phyloP scores from a whole-genome alignment of 202 grass and related monocot species.

The Tripidium arundinaceum region DNA sequence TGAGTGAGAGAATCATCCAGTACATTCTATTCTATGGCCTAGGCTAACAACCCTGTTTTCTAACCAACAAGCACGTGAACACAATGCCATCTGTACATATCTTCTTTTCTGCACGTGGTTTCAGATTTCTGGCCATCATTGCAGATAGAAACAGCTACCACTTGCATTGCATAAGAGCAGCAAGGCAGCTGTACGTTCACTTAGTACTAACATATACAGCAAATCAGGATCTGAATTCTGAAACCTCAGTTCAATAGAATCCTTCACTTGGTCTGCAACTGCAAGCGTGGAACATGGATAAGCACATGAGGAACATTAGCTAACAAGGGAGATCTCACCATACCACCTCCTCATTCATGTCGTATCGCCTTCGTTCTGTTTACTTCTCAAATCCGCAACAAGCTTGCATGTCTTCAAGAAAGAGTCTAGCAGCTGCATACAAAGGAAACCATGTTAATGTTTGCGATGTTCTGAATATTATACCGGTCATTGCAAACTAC shows the following conservation, averaged over 20 bases:
- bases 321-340: constrained; percentile 26
- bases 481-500: neutral
- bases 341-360: constrained; percentile 24
- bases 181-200: neutral
- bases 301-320: neutral
- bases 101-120: neutral
- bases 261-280: constrained; percentile 3
- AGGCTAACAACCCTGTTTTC: neutral
- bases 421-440: constrained; percentile 66
- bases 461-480: neutral
- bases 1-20: neutral
- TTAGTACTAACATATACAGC: neutral
- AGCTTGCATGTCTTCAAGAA: constrained; percentile 88
- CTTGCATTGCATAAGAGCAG: neutral
- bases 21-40: neutral
- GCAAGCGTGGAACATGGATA: neutral
- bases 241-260: neutral
- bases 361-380: constrained; percentile 31
- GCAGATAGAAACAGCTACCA: constrained; percentile 2
- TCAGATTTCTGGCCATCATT: neutral
- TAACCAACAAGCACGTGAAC: neutral
- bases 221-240: constrained; percentile 3
- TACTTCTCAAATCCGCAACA: constrained; percentile 58
- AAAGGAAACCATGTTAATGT: constrained; percentile 1
- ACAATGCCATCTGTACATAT: constrained; percentile 19